These are phyloP conservation scores for Dictyostelium brefeldianum DNA, from an alignment of 78 protist species.

Conservation along the genomic window DNA sequence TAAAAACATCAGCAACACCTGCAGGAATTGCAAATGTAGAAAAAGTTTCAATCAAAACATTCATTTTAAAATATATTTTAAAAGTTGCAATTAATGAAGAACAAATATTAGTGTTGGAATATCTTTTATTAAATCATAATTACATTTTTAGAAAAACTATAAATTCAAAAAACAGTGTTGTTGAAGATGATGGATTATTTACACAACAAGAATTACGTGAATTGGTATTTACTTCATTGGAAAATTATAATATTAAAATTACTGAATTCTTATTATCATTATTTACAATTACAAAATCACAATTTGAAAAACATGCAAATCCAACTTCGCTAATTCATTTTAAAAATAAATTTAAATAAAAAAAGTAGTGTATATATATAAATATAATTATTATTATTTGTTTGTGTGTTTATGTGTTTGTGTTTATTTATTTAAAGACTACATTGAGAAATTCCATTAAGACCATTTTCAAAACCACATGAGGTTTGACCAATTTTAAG, in stretches of 20 bases:
- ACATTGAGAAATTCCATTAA: too few species aligned
- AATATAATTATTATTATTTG: too few species aligned
- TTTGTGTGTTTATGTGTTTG: too few species aligned
- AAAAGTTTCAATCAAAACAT: background rate
- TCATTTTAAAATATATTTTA: background rate
- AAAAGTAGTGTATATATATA: background rate
- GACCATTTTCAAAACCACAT: too few species aligned
- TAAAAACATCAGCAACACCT: background rate
- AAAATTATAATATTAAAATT: background rate
- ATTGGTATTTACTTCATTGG: background rate
- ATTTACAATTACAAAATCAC: background rate
- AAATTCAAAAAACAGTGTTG: background rate
- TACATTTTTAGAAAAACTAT: background rate
- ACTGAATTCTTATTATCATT: background rate
- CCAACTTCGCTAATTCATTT: background rate
- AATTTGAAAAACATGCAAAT: background rate
- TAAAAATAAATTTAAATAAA: background rate
- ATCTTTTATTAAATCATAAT: background rate
- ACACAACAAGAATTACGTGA: background rate
- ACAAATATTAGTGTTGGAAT: background rate
- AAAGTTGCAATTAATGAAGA: background rate
- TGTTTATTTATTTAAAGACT: too few species aligned
- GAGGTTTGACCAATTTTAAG: too few species aligned
- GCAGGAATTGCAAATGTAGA: too few species aligned
- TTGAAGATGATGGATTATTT: background rate